Evolutionary conservation across 805 yeast genomes (phyloP), one percentile per base, ranked within the genome.

Genomic region (Pichia manshurica): DNA sequence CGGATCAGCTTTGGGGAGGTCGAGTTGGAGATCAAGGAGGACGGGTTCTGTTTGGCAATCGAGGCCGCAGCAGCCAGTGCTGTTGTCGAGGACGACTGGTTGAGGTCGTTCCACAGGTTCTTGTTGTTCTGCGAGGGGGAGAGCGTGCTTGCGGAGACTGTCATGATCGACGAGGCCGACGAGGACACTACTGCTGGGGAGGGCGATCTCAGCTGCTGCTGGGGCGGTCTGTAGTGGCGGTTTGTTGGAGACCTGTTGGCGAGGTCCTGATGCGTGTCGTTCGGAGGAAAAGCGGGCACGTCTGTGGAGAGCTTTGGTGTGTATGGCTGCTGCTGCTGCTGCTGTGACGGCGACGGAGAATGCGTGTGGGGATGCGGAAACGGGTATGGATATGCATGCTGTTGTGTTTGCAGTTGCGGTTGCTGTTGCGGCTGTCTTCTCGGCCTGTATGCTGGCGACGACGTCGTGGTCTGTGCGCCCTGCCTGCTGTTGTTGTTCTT

Each of bases 21-120:
- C 8, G 12, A 9, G 5, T 16, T 38, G n/a, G 65, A 57, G 9
- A 50, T 53, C 61, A 66, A 60, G 28, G 56, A 46, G 4, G 51
- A 33, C 3, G 70, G 67, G 12, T 56, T 63, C 3, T 57, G 39
- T 41, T 59, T 62, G 9, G 69, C 67, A n/a, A 66, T 65, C n/a
- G 59, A 29, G 3, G 67, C 54, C 0, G 70, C 70, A 4, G 70
- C 70, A 2, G 67, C 67, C 13, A 66, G 39, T 2, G 70, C 70
- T 9, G 59, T 57, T 0, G 61, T 51, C 1, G 69, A 65, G 21
- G 66, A 62, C 9, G 55, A 45, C 12, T 47, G 55, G 44, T 61
- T 64, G 7, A 63, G 47, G 5, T 56, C 45, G 44, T 65, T 56
- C 67, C 68, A 65, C 0, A 59, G 56, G 21, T 40, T 48, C n/a